Percentiles rank a stretch among this genome's conserved stretches.
Evolutionary conservation across 805 yeast species (phyloP).

Genomic region (Teunomyces aglyptinius): DNA sequence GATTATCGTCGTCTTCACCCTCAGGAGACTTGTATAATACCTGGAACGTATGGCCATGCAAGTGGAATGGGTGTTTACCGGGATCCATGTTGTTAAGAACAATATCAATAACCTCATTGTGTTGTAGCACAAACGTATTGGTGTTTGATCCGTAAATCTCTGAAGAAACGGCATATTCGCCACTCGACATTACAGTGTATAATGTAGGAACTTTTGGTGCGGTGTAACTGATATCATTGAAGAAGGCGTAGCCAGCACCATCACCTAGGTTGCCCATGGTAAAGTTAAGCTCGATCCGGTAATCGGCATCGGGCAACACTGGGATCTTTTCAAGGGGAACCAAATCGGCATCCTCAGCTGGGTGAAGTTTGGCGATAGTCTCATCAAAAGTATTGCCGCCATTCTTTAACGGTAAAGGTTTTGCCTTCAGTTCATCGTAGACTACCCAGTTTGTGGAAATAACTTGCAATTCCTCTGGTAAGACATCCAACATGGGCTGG

Average conservation of each 20-base stretch:
- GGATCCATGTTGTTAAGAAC: conserved; percentile 78
- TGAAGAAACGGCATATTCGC: conserved; percentile 48
- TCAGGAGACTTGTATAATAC: conserved; percentile 52
- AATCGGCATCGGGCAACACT: conserved; percentile 59
- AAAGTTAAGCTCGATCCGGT: conserved; percentile 55
- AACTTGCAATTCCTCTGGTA: conserved; percentile 58
- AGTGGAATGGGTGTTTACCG: conserved; percentile 77
- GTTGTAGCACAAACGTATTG: conserved; percentile 57
- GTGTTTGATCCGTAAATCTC: conserved; percentile 74
- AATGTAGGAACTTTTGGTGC: conserved; percentile 72
- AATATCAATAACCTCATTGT: conserved; percentile 67
- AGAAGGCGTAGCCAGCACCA: conserved; percentile 75
- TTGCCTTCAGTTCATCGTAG: conserved; percentile 39
- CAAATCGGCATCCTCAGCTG: conserved; percentile 74
- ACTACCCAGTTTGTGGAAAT: conserved; percentile 55
- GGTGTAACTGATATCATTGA: conserved; percentile 63
- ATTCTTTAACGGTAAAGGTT: conserved; percentile 25
- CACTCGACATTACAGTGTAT: conserved; percentile 58
- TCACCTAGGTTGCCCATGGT: conserved; percentile 68
- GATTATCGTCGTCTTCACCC: conserved; percentile 53
- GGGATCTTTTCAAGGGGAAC: conserved; percentile 56
- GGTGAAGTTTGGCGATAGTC: conserved; percentile 25
- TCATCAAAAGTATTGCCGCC: conserved; percentile 35
- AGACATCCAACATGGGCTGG: conserved; percentile 62
- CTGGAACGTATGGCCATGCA: conserved; percentile 74